Evolutionary conservation across 805 yeast species (phyloP).

Genomic region (Yarrowia osloensis): DNA sequence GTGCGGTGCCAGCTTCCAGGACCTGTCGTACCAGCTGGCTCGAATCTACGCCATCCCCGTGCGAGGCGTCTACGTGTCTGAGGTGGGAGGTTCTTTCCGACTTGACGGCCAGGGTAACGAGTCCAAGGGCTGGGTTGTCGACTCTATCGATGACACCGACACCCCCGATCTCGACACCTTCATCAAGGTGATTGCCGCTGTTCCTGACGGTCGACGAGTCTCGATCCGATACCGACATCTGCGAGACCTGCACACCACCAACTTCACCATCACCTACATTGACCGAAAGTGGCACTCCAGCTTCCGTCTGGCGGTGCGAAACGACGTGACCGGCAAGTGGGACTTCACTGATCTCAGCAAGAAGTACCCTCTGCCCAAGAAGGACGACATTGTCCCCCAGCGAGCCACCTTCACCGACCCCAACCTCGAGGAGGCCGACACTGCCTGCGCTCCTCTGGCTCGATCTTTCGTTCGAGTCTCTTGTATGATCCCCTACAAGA

Average conservation of each 20-base stretch:
- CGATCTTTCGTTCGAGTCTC: slow-evolving; percentile 73
- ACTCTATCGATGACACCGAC: slow-evolving; percentile 70
- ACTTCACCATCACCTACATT: slow-evolving; percentile 63
- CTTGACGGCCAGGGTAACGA: slow-evolving; percentile 45
- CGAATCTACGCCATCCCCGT: slow-evolving; percentile 82
- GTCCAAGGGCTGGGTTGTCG: slow-evolving; percentile 76
- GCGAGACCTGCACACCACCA: slow-evolving; percentile 75
- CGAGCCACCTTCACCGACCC: slow-evolving; percentile 49
- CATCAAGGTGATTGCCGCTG: slow-evolving; percentile 70
- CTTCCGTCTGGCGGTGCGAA: slow-evolving; percentile 65
- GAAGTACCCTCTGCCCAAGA: slow-evolving; percentile 57
- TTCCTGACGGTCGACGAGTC: slow-evolving; percentile 76
- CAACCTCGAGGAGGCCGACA: slow-evolving; percentile 45
- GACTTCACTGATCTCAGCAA: slow-evolving; percentile 51
- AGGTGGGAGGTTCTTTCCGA: slow-evolving; percentile 73
- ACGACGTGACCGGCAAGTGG: slow-evolving; percentile 60
- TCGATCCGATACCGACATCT: slow-evolving; percentile 73
- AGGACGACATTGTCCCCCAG: slow-evolving; percentile 52
- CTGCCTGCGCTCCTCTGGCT: slow-evolving; percentile 57
- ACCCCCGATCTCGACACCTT: slow-evolving; percentile 76
- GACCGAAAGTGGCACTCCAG: slow-evolving; percentile 85
- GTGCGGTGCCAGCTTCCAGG: slow-evolving; percentile 84
- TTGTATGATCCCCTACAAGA: slow-evolving; percentile 62
- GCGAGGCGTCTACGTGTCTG: slow-evolving; percentile 76
- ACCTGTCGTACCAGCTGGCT: slow-evolving; percentile 85